Evolutionary conservation across 148 eudicot genomes (phyloP).

Genomic region (Fagopyrum homotropicum): DNA sequence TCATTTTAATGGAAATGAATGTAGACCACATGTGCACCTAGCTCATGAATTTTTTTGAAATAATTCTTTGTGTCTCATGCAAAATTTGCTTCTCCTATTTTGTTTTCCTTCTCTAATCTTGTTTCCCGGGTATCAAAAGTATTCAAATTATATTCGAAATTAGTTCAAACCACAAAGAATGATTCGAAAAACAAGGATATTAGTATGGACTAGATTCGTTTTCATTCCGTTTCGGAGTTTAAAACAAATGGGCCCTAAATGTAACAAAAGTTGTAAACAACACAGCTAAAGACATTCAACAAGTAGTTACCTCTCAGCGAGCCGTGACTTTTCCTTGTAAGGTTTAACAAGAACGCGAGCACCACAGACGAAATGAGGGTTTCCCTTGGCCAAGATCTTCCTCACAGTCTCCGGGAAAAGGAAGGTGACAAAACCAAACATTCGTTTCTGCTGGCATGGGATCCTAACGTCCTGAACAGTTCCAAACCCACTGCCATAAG

Average conservation of each 20-base stretch:
- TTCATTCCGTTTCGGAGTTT: no score
- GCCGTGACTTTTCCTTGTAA: constrained; percentile 48
- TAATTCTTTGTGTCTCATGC: no score
- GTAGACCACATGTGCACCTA: no score
- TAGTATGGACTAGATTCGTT: no score
- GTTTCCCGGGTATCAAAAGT: no score
- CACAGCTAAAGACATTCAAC: not conserved
- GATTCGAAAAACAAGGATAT: no score
- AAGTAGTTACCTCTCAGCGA: constrained; percentile 40
- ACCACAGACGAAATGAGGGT: constrained; percentile 61
- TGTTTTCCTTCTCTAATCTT: no score
- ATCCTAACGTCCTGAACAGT: constrained; percentile 68
- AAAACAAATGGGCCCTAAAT: not conserved
- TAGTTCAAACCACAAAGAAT: no score
- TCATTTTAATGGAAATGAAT: no score
- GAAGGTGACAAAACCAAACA: constrained; percentile 72
- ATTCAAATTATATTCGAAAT: no score
- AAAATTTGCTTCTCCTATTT: no score
- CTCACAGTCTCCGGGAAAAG: constrained; percentile 43
- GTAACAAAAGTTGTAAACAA: constrained; percentile 2
- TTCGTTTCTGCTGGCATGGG: constrained; percentile 65
- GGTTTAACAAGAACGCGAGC: constrained; percentile 74
- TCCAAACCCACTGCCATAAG: constrained; percentile 42
- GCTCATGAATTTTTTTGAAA: no score
- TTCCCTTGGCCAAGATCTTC: constrained; percentile 42